phyloP scores from a whole-genome alignment of 1,284 basidiomycete species.

The Coniferiporia weirii region DNA sequence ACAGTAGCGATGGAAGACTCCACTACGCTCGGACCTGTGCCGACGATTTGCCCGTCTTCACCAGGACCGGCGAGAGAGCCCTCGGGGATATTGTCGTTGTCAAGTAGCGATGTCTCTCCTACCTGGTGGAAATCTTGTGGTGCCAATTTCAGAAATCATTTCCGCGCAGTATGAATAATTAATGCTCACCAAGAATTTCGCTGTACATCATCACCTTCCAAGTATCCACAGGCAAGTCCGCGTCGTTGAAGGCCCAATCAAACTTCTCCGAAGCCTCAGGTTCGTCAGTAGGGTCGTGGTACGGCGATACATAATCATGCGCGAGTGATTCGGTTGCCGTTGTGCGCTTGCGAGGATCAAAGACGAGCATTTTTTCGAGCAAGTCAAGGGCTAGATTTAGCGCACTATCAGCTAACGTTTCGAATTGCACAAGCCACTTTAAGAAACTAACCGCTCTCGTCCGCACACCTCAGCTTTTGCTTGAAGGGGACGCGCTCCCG shows the following conservation, averaged over 20 bases:
- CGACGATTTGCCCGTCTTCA: constrained; percentile 23
- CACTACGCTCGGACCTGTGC: constrained; percentile 5
- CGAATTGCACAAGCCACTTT: background rate
- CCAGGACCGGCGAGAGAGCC: constrained; percentile 64
- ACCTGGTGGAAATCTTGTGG: constrained; percentile 74
- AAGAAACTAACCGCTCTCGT: constrained; percentile 66
- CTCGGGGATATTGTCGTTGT: constrained; percentile 41
- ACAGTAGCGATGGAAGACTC: background rate
- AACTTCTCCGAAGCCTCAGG: constrained; percentile 93
- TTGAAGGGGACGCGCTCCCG: constrained; percentile 92
- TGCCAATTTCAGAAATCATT: background rate
- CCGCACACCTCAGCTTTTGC: constrained; percentile 88
- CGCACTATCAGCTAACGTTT: background rate
- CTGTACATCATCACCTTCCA: constrained; percentile 99
- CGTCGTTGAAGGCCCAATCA: constrained; percentile 99
- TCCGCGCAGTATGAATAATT: background rate
- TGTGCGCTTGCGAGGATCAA: constrained; percentile 96
- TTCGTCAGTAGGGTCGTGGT: constrained; percentile 98
- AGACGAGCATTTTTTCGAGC: constrained; percentile 98
- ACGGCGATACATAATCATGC: constrained; percentile 95
- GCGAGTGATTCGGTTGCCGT: constrained; percentile 87
- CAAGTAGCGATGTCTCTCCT: constrained; percentile 41
- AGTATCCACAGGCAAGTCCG: constrained; percentile 97
- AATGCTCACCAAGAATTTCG: constrained; percentile 79
- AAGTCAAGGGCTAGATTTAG: constrained; percentile 81